Percentiles rank a stretch among this genome's conserved stretches.
Evolutionary conservation across 1,139 yeast species (phyloP).

Genomic region (Saccharomycopsis hybrid): DNA sequence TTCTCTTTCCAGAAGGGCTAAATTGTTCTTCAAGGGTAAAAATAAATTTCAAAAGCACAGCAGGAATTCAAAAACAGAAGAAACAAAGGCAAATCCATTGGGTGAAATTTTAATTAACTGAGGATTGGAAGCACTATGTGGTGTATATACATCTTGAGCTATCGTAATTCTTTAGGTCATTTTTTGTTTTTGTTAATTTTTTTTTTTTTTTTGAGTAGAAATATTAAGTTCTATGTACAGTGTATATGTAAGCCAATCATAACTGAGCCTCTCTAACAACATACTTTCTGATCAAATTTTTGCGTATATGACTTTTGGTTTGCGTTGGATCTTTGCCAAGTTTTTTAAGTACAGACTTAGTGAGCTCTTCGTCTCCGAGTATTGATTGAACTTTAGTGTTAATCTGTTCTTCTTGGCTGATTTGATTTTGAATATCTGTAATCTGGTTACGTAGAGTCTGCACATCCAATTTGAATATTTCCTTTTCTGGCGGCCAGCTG

Average conservation of each 20-base stretch:
- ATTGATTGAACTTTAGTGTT: conserved; percentile 29
- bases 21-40: background rate
- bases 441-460: conserved; percentile 30
- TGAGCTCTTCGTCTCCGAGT: conserved; percentile 31
- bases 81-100: too few relatives aligned
- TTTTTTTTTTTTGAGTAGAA: too few relatives aligned
- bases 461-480: conserved; percentile 35
- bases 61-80: background rate
- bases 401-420: conserved; percentile 25
- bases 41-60: background rate
- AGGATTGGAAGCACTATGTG: too few relatives aligned
- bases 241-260: background rate
- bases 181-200: too few relatives aligned
- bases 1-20: background rate
- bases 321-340: conserved; percentile 27
- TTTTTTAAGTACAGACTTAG: conserved; percentile 25
- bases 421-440: conserved; percentile 7
- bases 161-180: too few relatives aligned
- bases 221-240: background rate
- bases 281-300: conserved; percentile 48
- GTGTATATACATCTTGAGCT: too few relatives aligned
- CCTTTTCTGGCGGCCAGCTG: conserved; percentile 51
- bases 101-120: too few relatives aligned
- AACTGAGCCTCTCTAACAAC: conserved; percentile 23
- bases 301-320: conserved; percentile 39